A percentile compares a stretch with the other conserved stretches of the same genome.
These are phyloP conservation scores for Croton setiger DNA, from an alignment of 441 rosid genomes.

Conservation along the genomic window DNA sequence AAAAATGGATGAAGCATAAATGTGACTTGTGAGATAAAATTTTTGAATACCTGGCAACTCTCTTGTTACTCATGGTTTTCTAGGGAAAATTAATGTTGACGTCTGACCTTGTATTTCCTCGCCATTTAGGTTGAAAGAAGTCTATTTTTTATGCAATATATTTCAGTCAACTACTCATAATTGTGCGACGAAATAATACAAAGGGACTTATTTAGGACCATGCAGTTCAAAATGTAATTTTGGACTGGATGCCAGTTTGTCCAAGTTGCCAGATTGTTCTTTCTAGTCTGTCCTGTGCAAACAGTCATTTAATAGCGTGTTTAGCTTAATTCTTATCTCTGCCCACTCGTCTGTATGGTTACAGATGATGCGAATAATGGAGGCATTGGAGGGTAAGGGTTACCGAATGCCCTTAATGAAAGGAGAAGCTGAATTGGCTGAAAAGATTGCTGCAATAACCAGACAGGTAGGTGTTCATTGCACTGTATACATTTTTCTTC, in stretches of 20 bases:
- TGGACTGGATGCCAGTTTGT: background rate
- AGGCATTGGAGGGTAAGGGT: slow-evolving; percentile 92
- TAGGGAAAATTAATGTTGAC: background rate
- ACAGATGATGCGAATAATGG: slow-evolving; percentile 90
- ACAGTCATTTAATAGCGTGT: background rate
- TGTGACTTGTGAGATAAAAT: slow-evolving; percentile 5
- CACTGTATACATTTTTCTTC: background rate
- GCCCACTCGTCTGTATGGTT: slow-evolving; percentile 4
- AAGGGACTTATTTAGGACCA: background rate
- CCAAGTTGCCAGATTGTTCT: no score
- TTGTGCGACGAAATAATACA: background rate
- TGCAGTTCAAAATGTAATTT: background rate
- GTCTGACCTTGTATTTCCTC: background rate
- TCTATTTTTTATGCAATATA: background rate
- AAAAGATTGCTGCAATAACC: slow-evolving; percentile 68
- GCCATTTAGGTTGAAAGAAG: background rate
- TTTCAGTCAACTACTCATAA: background rate
- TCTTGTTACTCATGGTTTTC: background rate
- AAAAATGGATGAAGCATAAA: background rate
- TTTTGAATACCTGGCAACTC: background rate
- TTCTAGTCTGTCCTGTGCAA: background rate
- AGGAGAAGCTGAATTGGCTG: slow-evolving; percentile 90
- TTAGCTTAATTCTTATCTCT: slow-evolving; percentile 8
- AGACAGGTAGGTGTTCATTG: slow-evolving; percentile 61
- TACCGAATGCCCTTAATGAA: slow-evolving; percentile 74